phyloP scores from a whole-genome alignment of 1,284 basidiomycete species.

The Trichosporon ovoides region DNA sequence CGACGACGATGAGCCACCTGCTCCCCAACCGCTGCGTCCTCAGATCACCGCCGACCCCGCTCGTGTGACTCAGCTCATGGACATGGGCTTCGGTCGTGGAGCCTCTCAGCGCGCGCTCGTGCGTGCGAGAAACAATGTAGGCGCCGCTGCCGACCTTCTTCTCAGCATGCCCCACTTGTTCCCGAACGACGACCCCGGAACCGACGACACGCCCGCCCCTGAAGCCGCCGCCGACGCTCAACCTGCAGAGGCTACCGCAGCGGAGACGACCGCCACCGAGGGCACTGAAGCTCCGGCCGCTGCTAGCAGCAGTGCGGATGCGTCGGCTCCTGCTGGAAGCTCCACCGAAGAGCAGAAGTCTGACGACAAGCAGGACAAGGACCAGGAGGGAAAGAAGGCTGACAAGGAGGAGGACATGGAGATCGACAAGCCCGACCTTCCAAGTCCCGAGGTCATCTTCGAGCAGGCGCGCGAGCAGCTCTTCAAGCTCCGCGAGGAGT shows the following conservation, averaged over 20 bases:
- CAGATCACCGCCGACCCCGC: conserved; percentile 61
- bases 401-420: conserved; percentile 23
- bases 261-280: neutral
- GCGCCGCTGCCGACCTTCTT: conserved; percentile 81
- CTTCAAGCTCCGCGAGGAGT: conserved; percentile 60
- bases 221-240: conserved; percentile 16
- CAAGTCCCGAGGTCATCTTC: conserved; percentile 15
- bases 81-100: conserved; percentile 92
- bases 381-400: conserved; percentile 15
- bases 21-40: conserved; percentile 5
- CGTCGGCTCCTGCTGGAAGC: neutral
- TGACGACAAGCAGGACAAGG: conserved; percentile 22
- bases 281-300: neutral
- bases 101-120: conserved; percentile 77
- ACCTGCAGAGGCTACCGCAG: conserved; percentile 8
- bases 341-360: neutral
- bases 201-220: conserved; percentile 15
- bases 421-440: conserved; percentile 12
- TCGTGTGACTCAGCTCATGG: conserved; percentile 73
- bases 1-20: conserved; percentile 4
- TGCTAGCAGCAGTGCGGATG: neutral
- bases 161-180: conserved; percentile 76
- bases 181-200: conserved; percentile 38
- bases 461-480: conserved; percentile 52
- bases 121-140: conserved; percentile 82